Evolutionary conservation across 768 basidiomycete species (phyloP).

Genomic region (Mycena maculata): DNA sequence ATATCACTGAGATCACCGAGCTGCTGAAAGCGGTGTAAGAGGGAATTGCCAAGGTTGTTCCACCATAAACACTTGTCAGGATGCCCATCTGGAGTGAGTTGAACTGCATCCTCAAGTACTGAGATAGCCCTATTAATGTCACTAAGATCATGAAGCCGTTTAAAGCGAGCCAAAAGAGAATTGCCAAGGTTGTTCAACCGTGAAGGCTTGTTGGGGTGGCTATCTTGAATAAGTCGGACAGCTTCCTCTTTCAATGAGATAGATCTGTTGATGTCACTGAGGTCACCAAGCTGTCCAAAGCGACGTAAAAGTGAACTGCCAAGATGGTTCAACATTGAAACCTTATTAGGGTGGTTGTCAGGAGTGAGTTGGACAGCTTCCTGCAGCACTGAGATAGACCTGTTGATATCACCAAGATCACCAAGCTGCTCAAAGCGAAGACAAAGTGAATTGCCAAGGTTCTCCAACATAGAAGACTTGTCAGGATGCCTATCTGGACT

Average conservation of each 20-base stretch:
- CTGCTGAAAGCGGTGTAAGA: constrained; percentile 21
- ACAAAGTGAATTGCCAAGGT: background rate
- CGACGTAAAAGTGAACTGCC: constrained; percentile 21
- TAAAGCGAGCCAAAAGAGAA: constrained; percentile 3
- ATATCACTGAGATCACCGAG: constrained; percentile 32
- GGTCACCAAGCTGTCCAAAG: constrained; percentile 30
- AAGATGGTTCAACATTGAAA: constrained; percentile 25
- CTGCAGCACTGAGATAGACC: constrained; percentile 29
- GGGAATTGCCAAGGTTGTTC: background rate
- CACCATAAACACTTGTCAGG: background rate
- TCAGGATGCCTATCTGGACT: background rate
- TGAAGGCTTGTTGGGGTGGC: constrained; percentile 20
- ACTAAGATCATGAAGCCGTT: background rate
- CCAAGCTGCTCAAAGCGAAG: constrained; percentile 29
- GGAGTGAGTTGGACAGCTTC: constrained; percentile 25
- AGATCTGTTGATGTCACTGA: constrained; percentile 2
- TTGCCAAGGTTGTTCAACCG: constrained; percentile 29
- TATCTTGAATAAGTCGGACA: constrained; percentile 19
- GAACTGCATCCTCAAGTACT: background rate
- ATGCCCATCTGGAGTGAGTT: too few species aligned
- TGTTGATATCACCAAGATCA: constrained; percentile 30
- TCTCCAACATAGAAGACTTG: background rate
- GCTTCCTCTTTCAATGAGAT: constrained; percentile 13
- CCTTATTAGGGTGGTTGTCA: constrained; percentile 19
- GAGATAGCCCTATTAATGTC: background rate